phyloP scores from a whole-genome alignment of 2,329 filamentous ascomycete genomes.

The Verticillium dahliae region DNA sequence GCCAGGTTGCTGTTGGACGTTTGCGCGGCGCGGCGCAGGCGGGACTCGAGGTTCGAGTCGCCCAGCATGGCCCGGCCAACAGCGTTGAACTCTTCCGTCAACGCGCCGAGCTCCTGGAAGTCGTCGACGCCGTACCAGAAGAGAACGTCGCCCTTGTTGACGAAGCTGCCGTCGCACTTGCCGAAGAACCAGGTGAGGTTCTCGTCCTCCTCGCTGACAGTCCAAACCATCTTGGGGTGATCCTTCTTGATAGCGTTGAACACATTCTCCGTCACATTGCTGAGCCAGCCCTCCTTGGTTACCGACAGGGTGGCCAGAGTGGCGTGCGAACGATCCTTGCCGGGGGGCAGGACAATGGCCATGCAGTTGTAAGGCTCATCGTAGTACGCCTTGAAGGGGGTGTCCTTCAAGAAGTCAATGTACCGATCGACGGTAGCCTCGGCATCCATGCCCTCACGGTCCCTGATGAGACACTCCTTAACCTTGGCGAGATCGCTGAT shows the following conservation, averaged over 20 bases:
- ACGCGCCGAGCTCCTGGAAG: constrained; percentile 70
- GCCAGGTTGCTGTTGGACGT: constrained; percentile 52
- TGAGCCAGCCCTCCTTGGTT: constrained; percentile 90
- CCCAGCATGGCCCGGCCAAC: constrained; percentile 83
- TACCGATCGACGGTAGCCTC: constrained; percentile 82
- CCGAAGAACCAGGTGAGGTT: constrained; percentile 98
- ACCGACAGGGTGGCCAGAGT: constrained; percentile 88
- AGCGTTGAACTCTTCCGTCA: constrained; percentile 80
- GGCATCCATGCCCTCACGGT: constrained; percentile 75
- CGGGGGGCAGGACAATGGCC: constrained; percentile 76
- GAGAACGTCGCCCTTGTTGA: constrained; percentile 77
- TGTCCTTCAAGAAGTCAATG: constrained; percentile 67
- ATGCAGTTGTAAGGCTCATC: constrained; percentile 92
- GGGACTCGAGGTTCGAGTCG: constrained; percentile 81
- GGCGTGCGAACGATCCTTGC: constrained; percentile 59
- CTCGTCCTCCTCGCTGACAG: constrained; percentile 92
- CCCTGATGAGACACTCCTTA: constrained; percentile 75
- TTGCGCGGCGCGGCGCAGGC: constrained; percentile 71
- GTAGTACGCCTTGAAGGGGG: constrained; percentile 86
- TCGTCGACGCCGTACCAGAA: constrained; percentile 94
- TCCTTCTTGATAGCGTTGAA: constrained; percentile 93
- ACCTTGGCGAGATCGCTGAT: constrained; percentile 72
- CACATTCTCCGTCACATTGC: constrained; percentile 91
- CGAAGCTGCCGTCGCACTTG: constrained; percentile 89
- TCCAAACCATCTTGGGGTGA: constrained; percentile 86